These are phyloP conservation scores for Helminthosporium solani DNA, from an alignment of 2,329 filamentous ascomycete species.

Conservation along the genomic window DNA sequence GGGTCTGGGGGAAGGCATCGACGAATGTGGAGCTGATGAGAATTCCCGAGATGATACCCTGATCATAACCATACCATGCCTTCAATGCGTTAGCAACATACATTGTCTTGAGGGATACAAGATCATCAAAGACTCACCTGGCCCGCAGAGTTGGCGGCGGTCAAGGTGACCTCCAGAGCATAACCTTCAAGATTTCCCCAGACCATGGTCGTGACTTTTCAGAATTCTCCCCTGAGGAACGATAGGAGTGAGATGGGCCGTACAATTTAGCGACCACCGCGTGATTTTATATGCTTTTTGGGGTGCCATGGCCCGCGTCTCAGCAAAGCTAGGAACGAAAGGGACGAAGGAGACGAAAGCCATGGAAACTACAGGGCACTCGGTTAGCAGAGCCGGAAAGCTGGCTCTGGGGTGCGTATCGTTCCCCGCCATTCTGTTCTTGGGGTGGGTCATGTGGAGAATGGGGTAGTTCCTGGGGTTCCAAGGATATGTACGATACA, in stretches of 20 bases:
- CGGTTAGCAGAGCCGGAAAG: background rate
- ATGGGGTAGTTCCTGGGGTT: conserved; percentile 2
- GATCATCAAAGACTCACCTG: conserved; percentile 6
- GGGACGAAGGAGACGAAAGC: background rate
- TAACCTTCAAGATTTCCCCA: conserved; percentile 19
- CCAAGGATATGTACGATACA: conserved; percentile 1
- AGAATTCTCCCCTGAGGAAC: background rate
- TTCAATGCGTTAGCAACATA: background rate
- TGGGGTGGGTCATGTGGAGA: conserved; percentile 2
- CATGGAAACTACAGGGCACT: conserved; percentile 5
- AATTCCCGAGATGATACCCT: conserved; percentile 16
- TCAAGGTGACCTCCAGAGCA: conserved; percentile 20
- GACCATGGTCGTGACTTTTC: conserved; percentile 1
- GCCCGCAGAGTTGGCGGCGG: conserved; percentile 21
- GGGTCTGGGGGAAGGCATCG: conserved; percentile 20
- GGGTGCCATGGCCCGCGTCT: background rate
- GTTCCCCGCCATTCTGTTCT: conserved; percentile 8
- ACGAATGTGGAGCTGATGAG: conserved; percentile 22
- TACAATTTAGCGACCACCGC: background rate
- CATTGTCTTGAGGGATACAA: background rate
- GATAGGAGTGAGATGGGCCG: conserved; percentile 3
- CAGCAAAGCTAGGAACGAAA: conserved; percentile 2
- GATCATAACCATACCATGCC: conserved; percentile 19
- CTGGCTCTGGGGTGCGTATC: conserved; percentile 5
- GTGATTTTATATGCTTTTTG: conserved; percentile 10